phyloP scores from a whole-genome alignment of 148 eudicot genomes.

The Persicaria maculosa region DNA sequence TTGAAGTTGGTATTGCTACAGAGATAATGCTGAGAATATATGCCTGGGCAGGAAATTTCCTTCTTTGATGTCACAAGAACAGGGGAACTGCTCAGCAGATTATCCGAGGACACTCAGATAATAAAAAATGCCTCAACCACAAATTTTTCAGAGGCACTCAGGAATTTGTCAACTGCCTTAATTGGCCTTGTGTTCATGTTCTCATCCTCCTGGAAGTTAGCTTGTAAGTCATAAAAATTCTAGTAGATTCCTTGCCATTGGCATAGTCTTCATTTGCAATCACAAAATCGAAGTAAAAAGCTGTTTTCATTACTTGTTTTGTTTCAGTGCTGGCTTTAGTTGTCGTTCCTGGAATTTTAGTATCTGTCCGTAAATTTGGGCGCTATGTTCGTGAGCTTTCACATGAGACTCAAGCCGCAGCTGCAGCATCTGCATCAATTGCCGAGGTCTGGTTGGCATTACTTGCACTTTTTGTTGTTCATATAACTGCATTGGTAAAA shows the following conservation, averaged over 20 bases:
- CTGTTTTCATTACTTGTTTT: neutral
- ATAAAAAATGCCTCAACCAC: conserved; percentile 94
- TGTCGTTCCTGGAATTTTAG: conserved; percentile 71
- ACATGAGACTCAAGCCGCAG: conserved; percentile 90
- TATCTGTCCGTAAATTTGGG: conserved; percentile 75
- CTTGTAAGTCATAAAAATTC: conserved; percentile 38
- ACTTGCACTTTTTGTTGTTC: neutral
- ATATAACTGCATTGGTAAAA: too few relatives aligned
- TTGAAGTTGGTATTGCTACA: too few relatives aligned
- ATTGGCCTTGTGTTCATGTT: conserved; percentile 87
- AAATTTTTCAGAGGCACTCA: conserved; percentile 80
- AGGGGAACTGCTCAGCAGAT: conserved; percentile 86
- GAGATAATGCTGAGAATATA: neutral
- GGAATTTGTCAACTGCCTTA: conserved; percentile 61
- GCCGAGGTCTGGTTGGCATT: conserved; percentile 56
- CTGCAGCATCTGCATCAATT: conserved; percentile 89
- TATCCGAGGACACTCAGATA: conserved; percentile 90
- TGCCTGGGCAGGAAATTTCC: conserved; percentile 61
- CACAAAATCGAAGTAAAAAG: neutral
- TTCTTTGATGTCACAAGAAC: conserved; percentile 90
- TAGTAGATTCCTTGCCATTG: conserved; percentile 1
- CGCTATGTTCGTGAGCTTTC: conserved; percentile 86
- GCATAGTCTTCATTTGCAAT: neutral
- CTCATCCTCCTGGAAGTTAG: conserved; percentile 82
- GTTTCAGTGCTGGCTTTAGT: conserved; percentile 65